A percentile compares a stretch with the other conserved stretches of the same genome.
These are phyloP conservation scores for Guillardia theta DNA, from an alignment of 78 protist species.

Conservation along the genomic window DNA sequence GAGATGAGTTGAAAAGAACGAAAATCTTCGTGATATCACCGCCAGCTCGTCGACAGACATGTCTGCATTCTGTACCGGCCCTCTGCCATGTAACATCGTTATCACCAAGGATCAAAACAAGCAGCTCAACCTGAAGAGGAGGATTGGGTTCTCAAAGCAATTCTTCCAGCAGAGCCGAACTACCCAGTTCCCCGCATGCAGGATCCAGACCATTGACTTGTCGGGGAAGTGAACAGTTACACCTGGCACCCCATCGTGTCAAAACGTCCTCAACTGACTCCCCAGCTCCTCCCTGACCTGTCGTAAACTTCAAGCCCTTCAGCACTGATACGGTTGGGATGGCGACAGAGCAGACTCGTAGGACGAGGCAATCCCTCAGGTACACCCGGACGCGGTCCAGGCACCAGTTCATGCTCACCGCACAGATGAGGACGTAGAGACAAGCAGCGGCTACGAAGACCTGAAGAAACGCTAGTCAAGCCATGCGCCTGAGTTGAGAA, in stretches of 20 bases:
- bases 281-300: background rate
- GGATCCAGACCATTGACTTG: background rate
- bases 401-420: background rate
- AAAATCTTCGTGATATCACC: too few species aligned
- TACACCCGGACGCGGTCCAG: background rate
- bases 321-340: background rate
- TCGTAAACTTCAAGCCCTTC: background rate
- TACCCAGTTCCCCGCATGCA: background rate
- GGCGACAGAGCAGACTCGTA: background rate
- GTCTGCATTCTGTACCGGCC: too few species aligned
- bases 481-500: background rate
- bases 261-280: background rate
- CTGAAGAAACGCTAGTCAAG: background rate
- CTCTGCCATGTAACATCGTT: too few species aligned
- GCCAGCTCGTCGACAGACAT: too few species aligned
- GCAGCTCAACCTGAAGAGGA: background rate
- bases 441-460: background rate
- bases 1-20: too few species aligned
- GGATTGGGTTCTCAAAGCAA: background rate
- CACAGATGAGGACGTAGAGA: background rate
- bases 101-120: too few species aligned
- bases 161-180: background rate
- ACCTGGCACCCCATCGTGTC: background rate
- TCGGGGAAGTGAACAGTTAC: background rate
- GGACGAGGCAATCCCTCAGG: background rate